These are phyloP conservation scores for Typha latifolia DNA, from an alignment of 176 grass and related monocot species.

Conservation along the genomic window DNA sequence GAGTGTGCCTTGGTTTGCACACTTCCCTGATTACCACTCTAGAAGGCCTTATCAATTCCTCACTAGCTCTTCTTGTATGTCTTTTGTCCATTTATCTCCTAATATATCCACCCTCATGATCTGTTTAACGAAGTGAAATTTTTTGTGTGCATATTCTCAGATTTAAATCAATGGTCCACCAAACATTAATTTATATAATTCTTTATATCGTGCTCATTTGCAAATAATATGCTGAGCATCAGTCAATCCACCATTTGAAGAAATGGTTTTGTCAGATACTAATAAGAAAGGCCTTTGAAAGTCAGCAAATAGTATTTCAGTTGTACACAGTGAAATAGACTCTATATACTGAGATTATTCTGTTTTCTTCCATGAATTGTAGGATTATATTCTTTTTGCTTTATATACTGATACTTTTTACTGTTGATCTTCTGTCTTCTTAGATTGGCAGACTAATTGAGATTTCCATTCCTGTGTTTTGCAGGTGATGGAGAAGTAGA, in stretches of 20 bases:
- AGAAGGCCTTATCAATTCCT: no score
- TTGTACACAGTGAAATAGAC: neutral
- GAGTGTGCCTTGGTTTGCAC: no score
- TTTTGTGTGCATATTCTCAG: no score
- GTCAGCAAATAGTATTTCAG: no score
- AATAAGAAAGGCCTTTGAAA: neutral
- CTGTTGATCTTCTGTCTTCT: no score
- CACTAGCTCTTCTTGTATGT: no score
- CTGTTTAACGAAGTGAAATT: no score
- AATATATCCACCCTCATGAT: no score
- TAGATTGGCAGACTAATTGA: neutral
- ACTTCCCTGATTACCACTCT: no score
- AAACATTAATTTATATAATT: neutral
- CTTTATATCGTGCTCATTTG: neutral
- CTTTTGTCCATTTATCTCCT: no score
- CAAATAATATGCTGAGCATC: neutral
- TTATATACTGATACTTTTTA: neutral
- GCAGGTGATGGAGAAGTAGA: slow-evolving; percentile 81
- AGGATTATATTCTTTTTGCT: neutral
- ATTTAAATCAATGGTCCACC: no score
- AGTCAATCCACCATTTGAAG: neutral
- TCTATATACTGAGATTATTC: neutral
- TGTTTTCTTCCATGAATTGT: neutral
- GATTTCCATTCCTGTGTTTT: neutral
- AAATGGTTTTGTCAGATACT: neutral